A percentile compares a stretch with the other conserved stretches of the same genome.
phyloP scores from a whole-genome alignment of 2,329 filamentous ascomycete genomes.

The Aspergillus pseudoviridinutans region DNA sequence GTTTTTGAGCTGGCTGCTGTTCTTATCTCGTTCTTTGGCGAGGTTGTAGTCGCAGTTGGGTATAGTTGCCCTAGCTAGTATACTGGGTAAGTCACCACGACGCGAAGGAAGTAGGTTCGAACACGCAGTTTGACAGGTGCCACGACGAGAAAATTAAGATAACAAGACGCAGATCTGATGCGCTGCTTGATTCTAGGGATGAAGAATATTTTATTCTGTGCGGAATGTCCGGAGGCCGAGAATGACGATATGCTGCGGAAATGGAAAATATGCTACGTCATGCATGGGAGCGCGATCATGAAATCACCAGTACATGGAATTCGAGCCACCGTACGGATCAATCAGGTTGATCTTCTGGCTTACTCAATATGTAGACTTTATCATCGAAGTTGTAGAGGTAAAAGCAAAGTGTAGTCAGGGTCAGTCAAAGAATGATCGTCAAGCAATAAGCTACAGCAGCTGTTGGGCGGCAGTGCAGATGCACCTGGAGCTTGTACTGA shows the following conservation, averaged over 20 bases:
- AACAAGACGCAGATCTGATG: not conserved
- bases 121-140: not conserved
- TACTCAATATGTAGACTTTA: not conserved
- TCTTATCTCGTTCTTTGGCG: not conserved
- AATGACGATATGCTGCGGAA: constrained; percentile 27
- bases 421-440: not conserved
- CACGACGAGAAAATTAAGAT: constrained; percentile 3
- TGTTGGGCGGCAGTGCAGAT: not conserved
- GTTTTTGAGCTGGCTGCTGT: constrained; percentile 2
- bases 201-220: constrained; percentile 19
- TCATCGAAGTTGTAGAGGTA: not conserved
- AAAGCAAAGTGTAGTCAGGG: not conserved
- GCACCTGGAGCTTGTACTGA: not conserved
- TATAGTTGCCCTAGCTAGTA: not conserved
- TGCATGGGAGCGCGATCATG: constrained; percentile 22
- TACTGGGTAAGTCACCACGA: not conserved
- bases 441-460: not conserved
- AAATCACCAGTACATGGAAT: constrained; percentile 17
- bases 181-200: not conserved
- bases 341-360: not conserved
- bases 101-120: not conserved
- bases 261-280: constrained; percentile 28
- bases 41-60: not conserved
- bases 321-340: not conserved
- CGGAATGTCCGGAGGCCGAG: constrained; percentile 28